These are phyloP conservation scores for Amniculicola lignicola DNA, from an alignment of 495 filamentous ascomycete species.

Conservation along the genomic window DNA sequence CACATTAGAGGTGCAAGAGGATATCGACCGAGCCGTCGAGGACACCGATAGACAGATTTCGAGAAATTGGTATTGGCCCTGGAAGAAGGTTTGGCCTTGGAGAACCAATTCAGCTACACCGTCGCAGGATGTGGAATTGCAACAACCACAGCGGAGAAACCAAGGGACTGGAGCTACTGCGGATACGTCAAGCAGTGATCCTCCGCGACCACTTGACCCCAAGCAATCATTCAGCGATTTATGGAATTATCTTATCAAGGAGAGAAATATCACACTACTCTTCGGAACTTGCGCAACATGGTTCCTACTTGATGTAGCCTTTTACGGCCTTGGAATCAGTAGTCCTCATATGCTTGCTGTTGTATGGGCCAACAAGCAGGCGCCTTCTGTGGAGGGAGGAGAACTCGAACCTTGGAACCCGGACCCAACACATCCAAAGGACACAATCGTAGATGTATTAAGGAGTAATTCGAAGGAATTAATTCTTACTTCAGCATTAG, in stretches of 20 bases:
- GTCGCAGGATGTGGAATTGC: background rate
- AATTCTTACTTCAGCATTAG: background rate
- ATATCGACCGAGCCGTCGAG: constrained; percentile 8
- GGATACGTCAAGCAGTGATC: background rate
- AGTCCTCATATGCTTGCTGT: constrained; percentile 35
- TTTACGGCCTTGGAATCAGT: constrained; percentile 56
- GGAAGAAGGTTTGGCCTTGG: background rate
- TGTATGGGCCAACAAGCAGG: constrained; percentile 17
- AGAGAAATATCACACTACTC: constrained; percentile 54
- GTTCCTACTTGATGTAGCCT: constrained; percentile 56
- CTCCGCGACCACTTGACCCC: constrained; percentile 34
- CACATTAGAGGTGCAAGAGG: constrained; percentile 28
- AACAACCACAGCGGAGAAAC: background rate
- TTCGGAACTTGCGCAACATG: constrained; percentile 50
- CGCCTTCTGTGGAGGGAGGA: background rate
- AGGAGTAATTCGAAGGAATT: background rate
- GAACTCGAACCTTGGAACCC: constrained; percentile 28
- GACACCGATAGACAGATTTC: constrained; percentile 3
- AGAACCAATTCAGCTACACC: background rate
- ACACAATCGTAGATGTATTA: constrained; percentile 11
- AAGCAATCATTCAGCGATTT: constrained; percentile 44
- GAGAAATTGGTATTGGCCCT: background rate
- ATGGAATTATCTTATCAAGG: constrained; percentile 48
- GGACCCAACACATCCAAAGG: constrained; percentile 7
- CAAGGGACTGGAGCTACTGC: background rate